Conservation (phyloP, 2,329 filamentous ascomycete species). For the Cladosporium sp. region DNA sequence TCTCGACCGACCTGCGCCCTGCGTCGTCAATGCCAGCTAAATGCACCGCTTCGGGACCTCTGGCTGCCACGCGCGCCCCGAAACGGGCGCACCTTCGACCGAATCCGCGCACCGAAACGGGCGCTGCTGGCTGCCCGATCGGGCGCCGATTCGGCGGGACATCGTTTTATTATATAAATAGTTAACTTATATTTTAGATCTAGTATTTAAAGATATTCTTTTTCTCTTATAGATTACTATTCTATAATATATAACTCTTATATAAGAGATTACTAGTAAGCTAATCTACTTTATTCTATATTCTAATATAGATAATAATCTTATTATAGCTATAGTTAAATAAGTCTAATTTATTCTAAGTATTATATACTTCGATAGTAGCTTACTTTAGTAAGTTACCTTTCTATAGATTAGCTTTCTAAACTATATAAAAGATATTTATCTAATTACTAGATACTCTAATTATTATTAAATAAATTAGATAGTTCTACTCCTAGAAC, state of each 20-base stretch:
- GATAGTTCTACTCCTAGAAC: constrained; percentile 5
- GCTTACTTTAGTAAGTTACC: constrained; percentile 14
- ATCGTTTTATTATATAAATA: no score
- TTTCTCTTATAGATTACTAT: constrained; percentile 7
- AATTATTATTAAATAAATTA: neutral
- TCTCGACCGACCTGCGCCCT: no score
- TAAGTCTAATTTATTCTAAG: neutral
- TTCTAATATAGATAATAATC: constrained; percentile 16
- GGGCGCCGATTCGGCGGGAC: no score
- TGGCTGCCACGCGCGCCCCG: no score
- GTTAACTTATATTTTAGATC: constrained; percentile 1
- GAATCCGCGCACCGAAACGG: no score
- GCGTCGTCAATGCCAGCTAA: no score
- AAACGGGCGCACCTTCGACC: no score
- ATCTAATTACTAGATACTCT: constrained; percentile 8
- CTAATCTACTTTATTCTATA: constrained; percentile 4
- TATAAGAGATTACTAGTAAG: constrained; percentile 6
- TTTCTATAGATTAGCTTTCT: neutral
- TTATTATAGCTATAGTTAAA: constrained; percentile 18
- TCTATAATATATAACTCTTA: neutral
- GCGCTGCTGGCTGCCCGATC: no score
- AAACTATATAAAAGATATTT: constrained; percentile 17
- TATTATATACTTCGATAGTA: constrained; percentile 3
- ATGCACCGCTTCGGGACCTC: no score
- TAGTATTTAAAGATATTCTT: constrained; percentile 11